Base-by-base conservation (phyloP, 805 yeast species). In the Metschnikowia similis region DNA sequence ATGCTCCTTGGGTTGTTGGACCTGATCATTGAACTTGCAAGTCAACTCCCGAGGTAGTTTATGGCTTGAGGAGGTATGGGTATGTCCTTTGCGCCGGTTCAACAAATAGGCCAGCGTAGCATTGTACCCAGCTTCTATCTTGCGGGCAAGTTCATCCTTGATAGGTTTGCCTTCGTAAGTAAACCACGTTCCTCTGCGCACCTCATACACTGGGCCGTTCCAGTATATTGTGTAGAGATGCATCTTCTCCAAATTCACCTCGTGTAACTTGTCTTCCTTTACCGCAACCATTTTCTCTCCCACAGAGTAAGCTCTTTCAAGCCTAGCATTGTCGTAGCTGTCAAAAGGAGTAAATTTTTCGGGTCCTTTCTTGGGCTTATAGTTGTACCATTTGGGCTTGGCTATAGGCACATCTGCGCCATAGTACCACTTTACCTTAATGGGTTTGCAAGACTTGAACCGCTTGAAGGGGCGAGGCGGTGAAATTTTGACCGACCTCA, bases 161-260 rank as follows among this genome's bases (percentile, higher is more conserved):
- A 89, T 66, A 0, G 95, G 95, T 5, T 60, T 59, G 0, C 81
- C 81, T 45, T 79, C 79, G 8, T 77, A 62, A 35, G 74, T 68
- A 63, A 89, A 89, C 98, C 98, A 92, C 1, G 82, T 64, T 1
- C 96, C 96, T 48, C 97, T 70, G 41, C 96, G 73, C 1, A 92
- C 85, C 52, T 87, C 90, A 62, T 83, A 92, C 0, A 72, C 69
- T 0, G 97, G 94, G 1, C 97, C 97, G 7, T 81, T 83, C 97
- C 97, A 92, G 63, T 83, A 92, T 0, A 84, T 77, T 0, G 98
- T 95, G 3, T 67, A 56, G 58, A 91, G 64, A 44, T 74, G 75
- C 66, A 82, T 75, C 6, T 69, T 65, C 0, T 61, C 54, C 17
- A 92, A 52, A 59, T 89, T 82, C 5, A 89, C 96, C 58, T 82